These are phyloP conservation scores for Solanum hybrid DNA, from an alignment of 305 asterid genomes.

Conservation along the genomic window DNA sequence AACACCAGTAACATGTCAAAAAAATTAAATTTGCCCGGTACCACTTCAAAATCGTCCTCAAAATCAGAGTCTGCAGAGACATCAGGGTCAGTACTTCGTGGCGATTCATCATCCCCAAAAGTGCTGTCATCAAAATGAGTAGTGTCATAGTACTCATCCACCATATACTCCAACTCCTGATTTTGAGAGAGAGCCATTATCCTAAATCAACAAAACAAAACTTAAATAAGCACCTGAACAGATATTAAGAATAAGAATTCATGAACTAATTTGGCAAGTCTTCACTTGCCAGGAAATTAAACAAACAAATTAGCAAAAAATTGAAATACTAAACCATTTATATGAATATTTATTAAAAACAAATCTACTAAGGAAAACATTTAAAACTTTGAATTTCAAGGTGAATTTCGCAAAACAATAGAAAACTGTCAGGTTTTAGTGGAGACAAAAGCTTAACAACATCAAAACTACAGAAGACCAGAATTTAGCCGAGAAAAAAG, in stretches of 20 bases:
- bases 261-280: background rate
- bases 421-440: background rate
- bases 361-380: background rate
- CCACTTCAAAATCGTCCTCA: constrained; percentile 63
- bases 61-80: constrained; percentile 50
- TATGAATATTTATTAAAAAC: background rate
- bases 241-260: background rate
- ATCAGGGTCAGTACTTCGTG: constrained; percentile 17
- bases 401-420: background rate
- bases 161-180: constrained; percentile 48
- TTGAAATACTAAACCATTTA: background rate
- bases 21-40: background rate
- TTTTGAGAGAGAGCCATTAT: constrained; percentile 43
- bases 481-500: background rate
- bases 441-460: background rate
- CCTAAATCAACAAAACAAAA: constrained; percentile 1
- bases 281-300: background rate
- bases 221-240: background rate
- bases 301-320: background rate
- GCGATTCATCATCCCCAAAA: constrained; percentile 21
- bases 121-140: constrained; percentile 30
- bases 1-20: background rate
- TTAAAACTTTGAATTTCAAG: background rate
- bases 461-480: background rate
- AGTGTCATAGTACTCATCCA: constrained; percentile 36